These are phyloP conservation scores for Termitomyces sp. DNA, from an alignment of 768 basidiomycete genomes.

Conservation along the genomic window DNA sequence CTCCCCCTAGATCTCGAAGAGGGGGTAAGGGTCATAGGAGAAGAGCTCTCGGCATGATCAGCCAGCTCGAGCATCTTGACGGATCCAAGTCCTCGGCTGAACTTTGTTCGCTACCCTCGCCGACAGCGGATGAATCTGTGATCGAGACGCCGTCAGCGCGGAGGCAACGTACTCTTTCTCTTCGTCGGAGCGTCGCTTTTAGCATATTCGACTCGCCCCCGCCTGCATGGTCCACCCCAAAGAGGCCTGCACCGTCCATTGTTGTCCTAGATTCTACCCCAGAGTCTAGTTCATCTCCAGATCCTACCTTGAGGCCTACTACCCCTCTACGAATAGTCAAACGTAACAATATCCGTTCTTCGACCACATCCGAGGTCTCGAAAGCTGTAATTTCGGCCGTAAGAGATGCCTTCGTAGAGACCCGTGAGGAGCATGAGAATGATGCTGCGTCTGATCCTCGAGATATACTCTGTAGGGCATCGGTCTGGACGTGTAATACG, in stretches of 20 bases:
- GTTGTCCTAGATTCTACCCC: constrained; percentile 1
- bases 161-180: constrained; percentile 7
- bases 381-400: constrained; percentile 13
- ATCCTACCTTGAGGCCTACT: not conserved
- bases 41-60: constrained; percentile 7
- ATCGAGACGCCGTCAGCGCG: constrained; percentile 2
- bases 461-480: constrained; percentile 13
- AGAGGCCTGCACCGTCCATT: not conserved
- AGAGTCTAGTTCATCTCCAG: not conserved
- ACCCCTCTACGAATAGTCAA: constrained; percentile 16
- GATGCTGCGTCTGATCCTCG: constrained; percentile 9
- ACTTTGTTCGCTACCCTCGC: not conserved
- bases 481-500: constrained; percentile 12
- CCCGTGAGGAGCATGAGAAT: constrained; percentile 2
- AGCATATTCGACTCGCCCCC: constrained; percentile 8
- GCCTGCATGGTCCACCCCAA: not conserved
- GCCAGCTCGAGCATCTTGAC: constrained; percentile 5
- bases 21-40: constrained; percentile 11
- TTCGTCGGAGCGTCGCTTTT: constrained; percentile 4
- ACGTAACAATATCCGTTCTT: constrained; percentile 4
- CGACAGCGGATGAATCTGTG: not conserved
- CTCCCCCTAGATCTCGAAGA: constrained; percentile 4
- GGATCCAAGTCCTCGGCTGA: not conserved
- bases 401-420: constrained; percentile 8
- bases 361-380: constrained; percentile 5